Conservation (phyloP, 1,284 basidiomycete genomes). For the Wolfiporia cocos region DNA sequence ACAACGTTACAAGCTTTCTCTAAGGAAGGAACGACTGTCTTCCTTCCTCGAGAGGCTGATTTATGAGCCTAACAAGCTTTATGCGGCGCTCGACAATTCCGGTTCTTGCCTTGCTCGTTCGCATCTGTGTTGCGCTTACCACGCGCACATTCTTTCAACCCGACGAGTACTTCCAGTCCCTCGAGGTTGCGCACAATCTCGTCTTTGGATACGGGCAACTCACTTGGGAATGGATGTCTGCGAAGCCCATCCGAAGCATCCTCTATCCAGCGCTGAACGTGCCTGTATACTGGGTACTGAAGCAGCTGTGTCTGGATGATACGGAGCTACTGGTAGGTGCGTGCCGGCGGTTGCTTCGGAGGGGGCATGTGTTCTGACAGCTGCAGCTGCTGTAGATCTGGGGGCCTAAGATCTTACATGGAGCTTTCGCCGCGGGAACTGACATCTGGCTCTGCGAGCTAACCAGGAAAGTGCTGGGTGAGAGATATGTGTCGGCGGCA, state of each 20-base stretch:
- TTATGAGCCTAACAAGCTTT: too few relatives aligned
- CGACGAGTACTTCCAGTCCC: constrained; percentile 94
- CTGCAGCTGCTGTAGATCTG: constrained; percentile 48
- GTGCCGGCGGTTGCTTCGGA: too few relatives aligned
- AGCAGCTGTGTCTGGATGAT: constrained; percentile 45
- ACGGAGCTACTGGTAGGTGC: constrained; percentile 46
- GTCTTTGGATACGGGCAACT: constrained; percentile 91
- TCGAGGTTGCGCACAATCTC: constrained; percentile 86
- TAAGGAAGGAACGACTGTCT: too few relatives aligned
- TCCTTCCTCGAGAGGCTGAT: too few relatives aligned
- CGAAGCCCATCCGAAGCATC: constrained; percentile 65
- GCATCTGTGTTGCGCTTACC: constrained; percentile 56
- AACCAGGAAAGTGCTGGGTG: constrained; percentile 54
- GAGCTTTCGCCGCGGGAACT: constrained; percentile 72
- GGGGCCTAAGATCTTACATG: constrained; percentile 77
- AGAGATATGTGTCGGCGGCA: constrained; percentile 50
- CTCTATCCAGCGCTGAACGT: constrained; percentile 75
- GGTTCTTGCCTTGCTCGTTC: constrained; percentile 31
- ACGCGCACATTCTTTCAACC: constrained; percentile 94
- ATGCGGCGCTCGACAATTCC: too few relatives aligned
- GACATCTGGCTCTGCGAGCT: constrained; percentile 74
- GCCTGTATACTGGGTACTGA: constrained; percentile 71
- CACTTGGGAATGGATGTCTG: constrained; percentile 93
- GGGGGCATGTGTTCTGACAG: too few relatives aligned
- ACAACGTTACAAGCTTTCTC: too few relatives aligned